Evolutionary conservation across 257 asterid genomes (phyloP).

Genomic region (Dorcoceras hygrometricum): DNA sequence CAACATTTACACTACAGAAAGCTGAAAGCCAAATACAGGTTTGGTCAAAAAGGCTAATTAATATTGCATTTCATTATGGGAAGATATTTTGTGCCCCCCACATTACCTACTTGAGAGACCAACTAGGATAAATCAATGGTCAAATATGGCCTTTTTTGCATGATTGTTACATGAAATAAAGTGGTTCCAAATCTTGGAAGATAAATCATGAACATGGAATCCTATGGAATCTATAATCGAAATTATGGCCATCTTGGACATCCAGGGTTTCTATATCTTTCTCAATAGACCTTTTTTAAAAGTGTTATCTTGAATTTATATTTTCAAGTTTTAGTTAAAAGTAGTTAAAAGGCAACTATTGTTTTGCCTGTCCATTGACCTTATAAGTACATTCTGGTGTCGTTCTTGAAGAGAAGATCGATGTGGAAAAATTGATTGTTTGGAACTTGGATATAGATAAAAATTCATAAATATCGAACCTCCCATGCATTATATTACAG

Average conservation of each 20-base stretch:
- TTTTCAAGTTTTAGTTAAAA: too few species aligned
- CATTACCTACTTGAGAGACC: conserved; percentile 14
- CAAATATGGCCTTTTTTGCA: background rate
- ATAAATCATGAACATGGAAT: background rate
- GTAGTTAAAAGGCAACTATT: too few species aligned
- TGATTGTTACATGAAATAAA: background rate
- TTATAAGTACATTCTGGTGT: too few species aligned
- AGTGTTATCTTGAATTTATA: too few species aligned
- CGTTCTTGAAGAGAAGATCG: background rate
- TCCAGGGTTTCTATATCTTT: too few species aligned
- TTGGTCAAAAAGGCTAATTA: conserved; percentile 31
- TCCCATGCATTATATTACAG: background rate
- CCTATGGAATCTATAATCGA: background rate
- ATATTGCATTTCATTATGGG: conserved; percentile 10
- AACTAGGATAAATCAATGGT: background rate
- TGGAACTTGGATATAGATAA: background rate
- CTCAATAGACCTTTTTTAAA: too few species aligned
- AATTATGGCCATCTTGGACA: too few species aligned
- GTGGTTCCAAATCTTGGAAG: background rate
- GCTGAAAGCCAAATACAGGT: background rate
- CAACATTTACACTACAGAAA: conserved; percentile 13
- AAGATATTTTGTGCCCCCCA: conserved; percentile 20
- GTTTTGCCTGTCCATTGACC: too few species aligned
- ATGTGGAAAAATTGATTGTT: background rate
- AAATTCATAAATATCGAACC: background rate